Evolutionary conservation across 2,329 filamentous ascomycete species (phyloP).

Genomic region (Alternaria gaisen): DNA sequence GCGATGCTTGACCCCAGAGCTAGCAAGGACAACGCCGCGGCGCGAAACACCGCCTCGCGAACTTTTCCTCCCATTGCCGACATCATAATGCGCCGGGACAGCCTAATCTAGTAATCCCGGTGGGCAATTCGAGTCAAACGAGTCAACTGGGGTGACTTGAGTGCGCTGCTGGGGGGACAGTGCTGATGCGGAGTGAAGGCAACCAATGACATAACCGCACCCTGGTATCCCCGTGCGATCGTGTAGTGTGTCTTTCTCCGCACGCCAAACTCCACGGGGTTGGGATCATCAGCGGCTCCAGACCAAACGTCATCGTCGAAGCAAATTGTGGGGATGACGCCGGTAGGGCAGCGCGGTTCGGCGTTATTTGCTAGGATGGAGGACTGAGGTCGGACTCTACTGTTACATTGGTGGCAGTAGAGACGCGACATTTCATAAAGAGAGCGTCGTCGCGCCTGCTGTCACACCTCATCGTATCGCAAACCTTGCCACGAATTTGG

Average conservation of each 20-base stretch:
- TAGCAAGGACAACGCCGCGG: not conserved
- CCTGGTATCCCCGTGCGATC: slow-evolving; percentile 10
- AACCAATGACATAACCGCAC: slow-evolving; percentile 6
- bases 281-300: slow-evolving; percentile 20
- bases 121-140: not conserved
- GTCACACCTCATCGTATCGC: not conserved
- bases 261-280: slow-evolving; percentile 28
- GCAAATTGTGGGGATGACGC: slow-evolving; percentile 20
- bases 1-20: not conserved
- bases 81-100: slow-evolving; percentile 14
- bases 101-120: slow-evolving; percentile 10
- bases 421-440: slow-evolving; percentile 9
- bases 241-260: slow-evolving; percentile 20
- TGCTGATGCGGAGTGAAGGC: not conserved
- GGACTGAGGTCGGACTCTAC: slow-evolving; percentile 11
- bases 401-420: slow-evolving; percentile 16
- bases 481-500: not conserved
- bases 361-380: slow-evolving; percentile 10
- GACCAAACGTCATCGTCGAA: slow-evolving; percentile 25
- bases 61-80: slow-evolving; percentile 3
- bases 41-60: slow-evolving; percentile 4
- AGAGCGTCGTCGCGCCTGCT: slow-evolving; percentile 11
- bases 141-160: slow-evolving; percentile 1
- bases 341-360: slow-evolving; percentile 13
- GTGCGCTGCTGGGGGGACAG: not conserved